A percentile compares a stretch with the other conserved stretches of the same genome.
phyloP scores from a whole-genome alignment of 495 filamentous ascomycete species.

The Antarctomyces pellizariae region DNA sequence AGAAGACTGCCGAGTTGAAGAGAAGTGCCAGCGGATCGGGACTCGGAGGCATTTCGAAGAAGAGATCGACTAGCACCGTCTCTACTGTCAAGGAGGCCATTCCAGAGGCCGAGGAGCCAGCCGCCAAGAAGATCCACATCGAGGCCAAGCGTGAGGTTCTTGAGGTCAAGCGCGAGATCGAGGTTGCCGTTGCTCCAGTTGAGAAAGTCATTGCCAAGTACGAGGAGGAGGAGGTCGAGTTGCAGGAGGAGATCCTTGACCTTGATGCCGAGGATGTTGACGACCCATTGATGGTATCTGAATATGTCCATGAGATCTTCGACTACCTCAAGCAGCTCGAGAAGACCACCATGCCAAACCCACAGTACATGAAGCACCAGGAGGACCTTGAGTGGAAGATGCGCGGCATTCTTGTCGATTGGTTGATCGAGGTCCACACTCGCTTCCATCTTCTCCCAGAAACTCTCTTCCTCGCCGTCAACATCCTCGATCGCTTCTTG shows the following conservation, averaged over 20 bases:
- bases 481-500: constrained; percentile 95
- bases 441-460: constrained; percentile 94
- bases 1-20: constrained; percentile 42
- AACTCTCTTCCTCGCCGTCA: constrained; percentile 88
- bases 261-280: constrained; percentile 73
- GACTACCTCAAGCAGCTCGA: constrained; percentile 85
- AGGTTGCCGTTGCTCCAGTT: constrained; percentile 4
- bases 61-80: constrained; percentile 28
- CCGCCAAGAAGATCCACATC: constrained; percentile 24
- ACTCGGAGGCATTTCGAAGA: constrained; percentile 33
- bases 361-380: constrained; percentile 83
- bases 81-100: constrained; percentile 35
- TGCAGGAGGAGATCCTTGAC: constrained; percentile 17
- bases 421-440: constrained; percentile 94
- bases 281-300: constrained; percentile 90
- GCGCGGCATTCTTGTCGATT: constrained; percentile 91
- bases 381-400: constrained; percentile 95
- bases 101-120: constrained; percentile 30
- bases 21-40: constrained; percentile 50
- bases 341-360: constrained; percentile 60
- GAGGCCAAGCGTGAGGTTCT: constrained; percentile 10
- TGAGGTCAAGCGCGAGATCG: constrained; percentile 8
- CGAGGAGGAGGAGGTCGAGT: constrained; percentile 9
- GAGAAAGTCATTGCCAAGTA: too few relatives aligned
- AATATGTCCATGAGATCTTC: constrained; percentile 94